Conservation (phyloP, 805 yeast species). For the Cephaloascus albidus region DNA sequence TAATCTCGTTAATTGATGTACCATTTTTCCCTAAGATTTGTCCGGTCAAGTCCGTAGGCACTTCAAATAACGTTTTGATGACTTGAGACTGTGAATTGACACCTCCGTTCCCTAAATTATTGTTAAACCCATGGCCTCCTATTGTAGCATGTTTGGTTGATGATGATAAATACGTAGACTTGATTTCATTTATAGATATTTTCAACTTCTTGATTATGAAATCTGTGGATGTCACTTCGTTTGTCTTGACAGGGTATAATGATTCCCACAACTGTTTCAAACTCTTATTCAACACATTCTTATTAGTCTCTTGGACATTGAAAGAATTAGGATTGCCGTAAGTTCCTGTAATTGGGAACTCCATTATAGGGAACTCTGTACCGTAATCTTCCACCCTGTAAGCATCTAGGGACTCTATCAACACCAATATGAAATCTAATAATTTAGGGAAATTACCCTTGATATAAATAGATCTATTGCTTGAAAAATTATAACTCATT, state of each 20-base stretch:
- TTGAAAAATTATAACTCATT: background rate
- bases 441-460: background rate
- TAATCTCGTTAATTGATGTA: background rate
- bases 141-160: background rate
- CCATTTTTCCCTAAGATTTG: background rate
- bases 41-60: background rate
- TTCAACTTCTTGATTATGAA: background rate
- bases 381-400: background rate
- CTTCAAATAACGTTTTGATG: background rate
- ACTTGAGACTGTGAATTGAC: background rate
- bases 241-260: background rate
- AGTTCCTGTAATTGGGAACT: background rate
- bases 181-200: background rate
- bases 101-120: background rate
- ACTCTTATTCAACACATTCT: background rate
- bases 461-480: background rate
- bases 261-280: background rate
- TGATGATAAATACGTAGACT: background rate
- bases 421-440: background rate
- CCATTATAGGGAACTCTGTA: background rate
- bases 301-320: background rate
- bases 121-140: background rate
- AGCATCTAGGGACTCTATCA: background rate
- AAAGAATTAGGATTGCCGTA: conserved; percentile 1
- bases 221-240: background rate